Evolutionary conservation across 2,329 filamentous ascomycete species (phyloP), one percentile per base, ranked within the genome.

Genomic region (Diaporthe sp.): DNA sequence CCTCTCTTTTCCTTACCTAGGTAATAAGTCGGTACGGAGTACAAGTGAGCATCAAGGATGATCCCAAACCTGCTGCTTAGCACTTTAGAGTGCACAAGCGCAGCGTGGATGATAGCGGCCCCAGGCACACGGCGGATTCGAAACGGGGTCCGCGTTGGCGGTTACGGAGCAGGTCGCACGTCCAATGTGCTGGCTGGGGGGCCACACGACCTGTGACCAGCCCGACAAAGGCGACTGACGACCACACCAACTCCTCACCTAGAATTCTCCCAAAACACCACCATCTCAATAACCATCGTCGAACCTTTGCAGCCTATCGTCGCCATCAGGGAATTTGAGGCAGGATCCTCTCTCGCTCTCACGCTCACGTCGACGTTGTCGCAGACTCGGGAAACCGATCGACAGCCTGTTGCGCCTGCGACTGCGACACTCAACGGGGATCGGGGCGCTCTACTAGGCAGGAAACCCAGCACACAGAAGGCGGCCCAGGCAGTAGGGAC

Each of bases 261-360:
- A 54, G 64, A 54, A 40, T n/a, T 52, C n/a, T 68, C 45, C 12
- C 25, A 50, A 33, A 15, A 40, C 66, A 47, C 52, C 50, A 25
- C 8, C 33, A 42, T 28, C 66, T 25, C 12, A 45, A 12, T 47
- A n/a, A 45, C 45, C 38, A 54, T 71, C 66, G n/a, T 74, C 33
- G 19, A 38, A 30, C 25, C 45, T 15, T 45, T 68, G 64, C 64
- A 25, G 35, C 25, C 47, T 52, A 19, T 64, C 55, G 68, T 70
- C 72, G 38, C 38, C 64, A 52, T 58, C 38, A 25, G 50, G 28
- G 12, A 54, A 64, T 47, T 58, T 35, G 45, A 61, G 72, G 72
- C 72, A 71, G 66, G 66, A 64, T 28, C 57, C 55, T 74, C 52
- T 73, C 38, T 55, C 22, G 17, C 47, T n/a, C 9, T 33, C n/a